Base-by-base conservation (phyloP, 2,329 filamentous ascomycete species). In the Exophiala aquamarina region DNA sequence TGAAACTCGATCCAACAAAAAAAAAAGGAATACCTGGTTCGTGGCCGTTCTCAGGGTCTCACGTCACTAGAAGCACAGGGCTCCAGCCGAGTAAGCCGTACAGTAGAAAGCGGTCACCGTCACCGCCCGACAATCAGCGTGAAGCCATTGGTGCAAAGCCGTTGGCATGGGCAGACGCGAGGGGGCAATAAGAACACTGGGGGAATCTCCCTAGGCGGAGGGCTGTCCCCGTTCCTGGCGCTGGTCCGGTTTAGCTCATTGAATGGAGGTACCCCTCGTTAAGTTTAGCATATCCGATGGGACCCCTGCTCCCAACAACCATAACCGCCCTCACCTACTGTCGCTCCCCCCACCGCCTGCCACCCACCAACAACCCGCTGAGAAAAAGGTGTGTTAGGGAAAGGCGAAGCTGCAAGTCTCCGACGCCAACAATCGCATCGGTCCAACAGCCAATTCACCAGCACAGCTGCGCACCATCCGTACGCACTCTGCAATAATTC, bases 301-400 rank as follows among this genome's bases (percentile, higher is more conserved):
- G 13, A 48, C 49, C 49, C 49, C 41, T 44, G 44, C 52, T 49
- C 49, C 52, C 49, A 55, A 55, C 47, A 50, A 43, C 38, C 45
- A 32, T 23, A 21, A 26, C 14, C 18, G 10, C 14, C 43, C 50
- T 42, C 44, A 47, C 44, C 48, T 17, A 35, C 32, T 17, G 7
- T 11, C 14, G n/a, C 18, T 19, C 14, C 18, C 14, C 18, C 35
- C 35, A 37, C 35, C 35, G 10, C 13, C 19, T 8, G 8, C n/a
- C 8, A 8, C 35, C 19, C 18, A 37, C 18, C n/a, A 8, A 11
- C 7, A 14, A 17, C 32, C 14, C 8, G 18, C 32, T 35, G 32
- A 17, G 35, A 19, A 40, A 44, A 46, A 50, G 47, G 28, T 32
- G 31, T 19, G 42, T n/a, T n/a, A 46, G 52, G 48, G 26, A 44